Conservation (phyloP, 805 yeast genomes). For the Cyberlindnera suaveolens region DNA sequence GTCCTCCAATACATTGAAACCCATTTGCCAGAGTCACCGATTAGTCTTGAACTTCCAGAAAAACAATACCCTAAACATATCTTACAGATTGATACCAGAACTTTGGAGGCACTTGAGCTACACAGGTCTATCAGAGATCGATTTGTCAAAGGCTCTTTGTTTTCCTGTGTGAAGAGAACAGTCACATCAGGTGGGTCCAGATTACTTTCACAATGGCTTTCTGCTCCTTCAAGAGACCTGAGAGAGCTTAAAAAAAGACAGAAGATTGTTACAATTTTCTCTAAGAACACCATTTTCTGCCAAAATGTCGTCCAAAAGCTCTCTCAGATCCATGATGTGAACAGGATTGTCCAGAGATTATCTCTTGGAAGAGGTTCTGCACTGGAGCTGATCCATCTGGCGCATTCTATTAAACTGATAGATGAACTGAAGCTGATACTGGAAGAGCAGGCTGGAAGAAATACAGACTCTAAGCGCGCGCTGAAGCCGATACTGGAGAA, state of each 20-base stretch:
- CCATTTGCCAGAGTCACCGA: conserved; percentile 62
- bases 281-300: conserved; percentile 24
- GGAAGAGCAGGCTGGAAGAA: conserved; percentile 19
- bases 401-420: conserved; percentile 33
- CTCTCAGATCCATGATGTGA: conserved; percentile 47
- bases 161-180: conserved; percentile 66
- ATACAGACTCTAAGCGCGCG: conserved; percentile 21
- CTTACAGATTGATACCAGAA: conserved; percentile 77
- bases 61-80: conserved; percentile 44
- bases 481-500: conserved; percentile 22
- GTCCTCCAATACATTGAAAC: conserved; percentile 63
- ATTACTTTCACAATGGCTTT: conserved; percentile 72
- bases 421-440: conserved; percentile 24
- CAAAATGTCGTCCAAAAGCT: conserved; percentile 31
- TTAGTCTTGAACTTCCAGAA: conserved; percentile 63
- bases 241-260: conserved; percentile 53
- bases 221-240: conserved; percentile 66
- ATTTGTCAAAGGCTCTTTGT: conserved; percentile 59
- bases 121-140: conserved; percentile 51
- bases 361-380: conserved; percentile 44
- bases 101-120: conserved; percentile 71
- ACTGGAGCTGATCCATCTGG: conserved; percentile 37
- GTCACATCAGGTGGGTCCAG: conserved; percentile 79
- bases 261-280: conserved; percentile 39
- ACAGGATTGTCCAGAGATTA: conserved; percentile 51